Evolutionary conservation across 805 yeast genomes (phyloP).

Genomic region (Starmera dryadoides): DNA sequence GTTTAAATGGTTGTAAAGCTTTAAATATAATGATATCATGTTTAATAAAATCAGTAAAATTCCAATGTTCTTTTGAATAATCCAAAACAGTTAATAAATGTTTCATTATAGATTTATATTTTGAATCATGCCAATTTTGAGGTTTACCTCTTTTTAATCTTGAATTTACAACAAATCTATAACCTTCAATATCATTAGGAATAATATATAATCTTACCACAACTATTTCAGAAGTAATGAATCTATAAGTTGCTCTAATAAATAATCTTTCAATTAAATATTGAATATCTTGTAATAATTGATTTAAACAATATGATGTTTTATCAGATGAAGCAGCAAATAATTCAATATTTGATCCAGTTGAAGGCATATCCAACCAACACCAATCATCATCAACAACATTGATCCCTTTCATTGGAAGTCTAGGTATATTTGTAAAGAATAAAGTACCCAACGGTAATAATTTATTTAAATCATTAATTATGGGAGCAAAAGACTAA

Average conservation of each 20-base stretch:
- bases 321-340: conserved; percentile 5
- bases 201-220: conserved; percentile 40
- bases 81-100: conserved; percentile 35
- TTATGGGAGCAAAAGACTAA: conserved; percentile 2
- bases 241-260: conserved; percentile 37
- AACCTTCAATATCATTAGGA: conserved; percentile 35
- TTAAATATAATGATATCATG: conserved; percentile 11
- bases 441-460: conserved; percentile 44
- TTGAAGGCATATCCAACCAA: conserved; percentile 47
- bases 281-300: conserved; percentile 29
- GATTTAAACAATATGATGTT: conserved; percentile 10
- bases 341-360: conserved; percentile 6
- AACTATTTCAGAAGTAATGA: conserved; percentile 11
- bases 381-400: conserved; percentile 42
- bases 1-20: conserved; percentile 7
- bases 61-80: conserved; percentile 33
- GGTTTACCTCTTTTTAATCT: conserved; percentile 29
- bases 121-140: conserved; percentile 26
- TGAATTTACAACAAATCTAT: conserved; percentile 26
- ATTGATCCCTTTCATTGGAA: conserved; percentile 27
- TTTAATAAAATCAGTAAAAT: conserved; percentile 3
- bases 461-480: conserved; percentile 17
- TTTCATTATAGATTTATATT: conserved; percentile 25
- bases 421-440: conserved; percentile 34
- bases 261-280: conserved; percentile 34